Evolutionary conservation across 106 monocot genomes (phyloP).

Genomic region (Acorus calamus): DNA sequence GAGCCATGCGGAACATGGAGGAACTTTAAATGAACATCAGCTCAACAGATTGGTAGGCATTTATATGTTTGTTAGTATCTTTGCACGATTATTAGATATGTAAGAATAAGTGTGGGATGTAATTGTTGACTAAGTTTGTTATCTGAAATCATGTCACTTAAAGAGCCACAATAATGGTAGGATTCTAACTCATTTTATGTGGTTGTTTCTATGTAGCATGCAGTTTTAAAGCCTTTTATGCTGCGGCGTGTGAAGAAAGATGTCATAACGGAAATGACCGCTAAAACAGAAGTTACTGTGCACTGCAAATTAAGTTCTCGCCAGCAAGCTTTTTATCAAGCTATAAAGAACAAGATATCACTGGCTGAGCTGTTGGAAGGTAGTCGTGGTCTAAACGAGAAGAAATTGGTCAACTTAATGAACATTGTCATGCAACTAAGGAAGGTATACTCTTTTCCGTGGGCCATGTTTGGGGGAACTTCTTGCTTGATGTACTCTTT

Average conservation of each 20-base stretch:
- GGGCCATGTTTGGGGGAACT: too few relatives aligned
- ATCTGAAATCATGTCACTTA: background rate
- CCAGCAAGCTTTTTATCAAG: constrained; percentile 96
- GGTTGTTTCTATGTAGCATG: constrained; percentile 55
- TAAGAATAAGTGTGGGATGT: background rate
- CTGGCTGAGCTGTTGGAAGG: constrained; percentile 83
- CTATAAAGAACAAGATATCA: constrained; percentile 97
- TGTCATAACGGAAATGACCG: constrained; percentile 94
- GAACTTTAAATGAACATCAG: constrained; percentile 97
- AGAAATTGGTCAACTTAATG: constrained; percentile 92
- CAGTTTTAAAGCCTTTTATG: constrained; percentile 93
- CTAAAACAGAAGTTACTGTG: constrained; percentile 83
- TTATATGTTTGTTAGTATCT: background rate
- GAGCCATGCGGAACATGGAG: constrained; percentile 98
- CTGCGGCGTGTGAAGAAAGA: constrained; percentile 93
- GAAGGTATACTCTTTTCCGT: constrained; percentile 39
- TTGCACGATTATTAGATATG: background rate
- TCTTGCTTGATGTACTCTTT: too few relatives aligned
- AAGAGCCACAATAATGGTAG: too few relatives aligned
- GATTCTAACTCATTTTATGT: too few relatives aligned
- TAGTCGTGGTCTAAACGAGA: constrained; percentile 75
- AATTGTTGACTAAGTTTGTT: background rate
- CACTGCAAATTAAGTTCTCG: constrained; percentile 95
- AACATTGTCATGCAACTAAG: constrained; percentile 95
- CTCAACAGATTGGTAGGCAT: constrained; percentile 78